Evolutionary conservation across 805 yeast species (phyloP).

Genomic region (Yamadazyma ubonensis): DNA sequence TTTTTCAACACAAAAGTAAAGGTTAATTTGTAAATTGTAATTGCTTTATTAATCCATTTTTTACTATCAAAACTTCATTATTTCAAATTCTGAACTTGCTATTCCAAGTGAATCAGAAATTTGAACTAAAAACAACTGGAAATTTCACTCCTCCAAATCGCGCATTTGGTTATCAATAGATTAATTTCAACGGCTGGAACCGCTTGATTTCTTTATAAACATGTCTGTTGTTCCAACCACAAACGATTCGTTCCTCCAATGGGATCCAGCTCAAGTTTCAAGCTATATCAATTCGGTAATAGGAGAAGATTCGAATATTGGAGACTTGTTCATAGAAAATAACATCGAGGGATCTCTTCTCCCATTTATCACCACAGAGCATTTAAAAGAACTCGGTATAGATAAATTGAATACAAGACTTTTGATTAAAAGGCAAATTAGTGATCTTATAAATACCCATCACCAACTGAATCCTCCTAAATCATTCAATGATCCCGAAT

Average conservation of each 20-base stretch:
- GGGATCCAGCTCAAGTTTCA: conserved; percentile 50
- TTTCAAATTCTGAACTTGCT: not conserved
- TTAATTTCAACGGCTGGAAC: conserved; percentile 2
- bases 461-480: conserved; percentile 26
- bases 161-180: not conserved
- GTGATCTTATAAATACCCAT: conserved; percentile 46
- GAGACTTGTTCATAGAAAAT: conserved; percentile 47
- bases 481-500: conserved; percentile 27
- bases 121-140: too few relatives aligned
- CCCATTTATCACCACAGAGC: conserved; percentile 65
- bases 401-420: conserved; percentile 54
- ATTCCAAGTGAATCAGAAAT: not conserved
- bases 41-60: too few relatives aligned
- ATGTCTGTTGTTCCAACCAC: conserved; percentile 12
- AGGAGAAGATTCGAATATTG: conserved; percentile 21
- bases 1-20: too few relatives aligned
- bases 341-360: conserved; percentile 73
- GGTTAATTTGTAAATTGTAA: too few relatives aligned
- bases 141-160: not conserved
- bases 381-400: conserved; percentile 73
- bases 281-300: conserved; percentile 27
- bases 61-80: too few relatives aligned
- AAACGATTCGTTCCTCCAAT: conserved; percentile 36
- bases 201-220: not conserved
- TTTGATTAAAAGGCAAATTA: conserved; percentile 56